Evolutionary conservation across 352 stramenopile genomes (phyloP), one percentile per base, ranked within the genome.

Genomic region (Phytopythium montanum): DNA sequence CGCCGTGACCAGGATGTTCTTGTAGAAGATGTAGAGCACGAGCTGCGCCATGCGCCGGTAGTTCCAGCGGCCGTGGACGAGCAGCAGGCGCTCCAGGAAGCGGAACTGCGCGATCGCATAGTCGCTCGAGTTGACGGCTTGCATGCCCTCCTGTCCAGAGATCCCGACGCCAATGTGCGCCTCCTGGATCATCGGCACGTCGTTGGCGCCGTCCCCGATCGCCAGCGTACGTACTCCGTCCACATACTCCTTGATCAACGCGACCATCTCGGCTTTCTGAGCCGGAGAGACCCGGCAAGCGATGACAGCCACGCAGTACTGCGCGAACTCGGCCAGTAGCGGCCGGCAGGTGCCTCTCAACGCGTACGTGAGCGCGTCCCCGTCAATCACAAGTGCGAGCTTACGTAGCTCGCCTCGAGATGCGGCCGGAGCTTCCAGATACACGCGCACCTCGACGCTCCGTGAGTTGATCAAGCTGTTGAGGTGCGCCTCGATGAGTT

Each of bases 111-210:
- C 92, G 59, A 98, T 97, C 13, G 92, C 90, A 59, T 97, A 98
- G 75, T 98, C 94, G 31, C 86, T 94, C 26, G 92, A 93, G 65
- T 97, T 97, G 9, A 97, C 93, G 7, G 94, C 88, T 63, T 97
- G 94, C 67, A 96, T 82, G 18, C 93, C 93, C 68, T 98, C 93
- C 62, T 97, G 88, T 0, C 93, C 93, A 2, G 75, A 92, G 46
- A 98, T 97, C 3, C 92, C 93, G 9, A 98, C 80, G 34, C 92
- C 92, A 23, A 98, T 76, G 55, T 97, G 85, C 21, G 88, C 92
- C 65, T 92, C 84, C 70, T 98, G 89, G 54, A 98, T 97, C 94
- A 98, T 98, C 16, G 87, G 89, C 3, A 98, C 95, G 60, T 98
- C 95, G 61, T 98, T 98, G 1, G 94, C 95, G 42, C 95, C 95